Conservation (phyloP, 768 basidiomycete species). For the Panus rudis region DNA sequence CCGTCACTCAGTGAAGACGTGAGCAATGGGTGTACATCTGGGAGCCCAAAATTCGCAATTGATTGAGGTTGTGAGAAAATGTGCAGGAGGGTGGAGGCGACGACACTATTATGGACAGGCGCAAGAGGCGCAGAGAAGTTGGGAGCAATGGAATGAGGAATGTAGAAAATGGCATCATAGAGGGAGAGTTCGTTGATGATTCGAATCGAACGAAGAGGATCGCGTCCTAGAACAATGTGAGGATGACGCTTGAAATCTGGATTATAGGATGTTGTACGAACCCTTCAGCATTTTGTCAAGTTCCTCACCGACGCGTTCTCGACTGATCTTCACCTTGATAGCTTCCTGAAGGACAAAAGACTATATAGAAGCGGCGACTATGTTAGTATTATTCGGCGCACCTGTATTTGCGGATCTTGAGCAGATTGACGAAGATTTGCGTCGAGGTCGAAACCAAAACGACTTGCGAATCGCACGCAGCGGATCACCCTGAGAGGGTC, state of each 20-base stretch:
- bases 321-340: slow-evolving; percentile 71
- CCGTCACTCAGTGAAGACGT: slow-evolving; percentile 29
- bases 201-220: slow-evolving; percentile 67
- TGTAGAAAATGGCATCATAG: slow-evolving; percentile 58
- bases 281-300: slow-evolving; percentile 92
- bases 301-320: slow-evolving; percentile 90
- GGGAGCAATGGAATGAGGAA: slow-evolving; percentile 38
- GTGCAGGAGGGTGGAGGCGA: slow-evolving; percentile 53
- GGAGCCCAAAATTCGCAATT: slow-evolving; percentile 23
- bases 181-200: slow-evolving; percentile 71
- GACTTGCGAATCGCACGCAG: slow-evolving; percentile 85
- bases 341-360: slow-evolving; percentile 38
- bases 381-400: slow-evolving; percentile 26
- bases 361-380: not conserved
- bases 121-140: slow-evolving; percentile 39
- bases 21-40: slow-evolving; percentile 43
- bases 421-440: slow-evolving; percentile 59
- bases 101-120: slow-evolving; percentile 38
- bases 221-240: slow-evolving; percentile 42
- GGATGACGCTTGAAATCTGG: not conserved
- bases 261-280: slow-evolving; percentile 18
- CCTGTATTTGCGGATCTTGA: slow-evolving; percentile 57
- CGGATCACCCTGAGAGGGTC: slow-evolving; percentile 92
- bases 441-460: slow-evolving; percentile 79
- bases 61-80: slow-evolving; percentile 32